Evolutionary conservation across 2,329 filamentous ascomycete genomes (phyloP), one percentile per base, ranked within the genome.

Genomic region (Achaetomium macrosporum): DNA sequence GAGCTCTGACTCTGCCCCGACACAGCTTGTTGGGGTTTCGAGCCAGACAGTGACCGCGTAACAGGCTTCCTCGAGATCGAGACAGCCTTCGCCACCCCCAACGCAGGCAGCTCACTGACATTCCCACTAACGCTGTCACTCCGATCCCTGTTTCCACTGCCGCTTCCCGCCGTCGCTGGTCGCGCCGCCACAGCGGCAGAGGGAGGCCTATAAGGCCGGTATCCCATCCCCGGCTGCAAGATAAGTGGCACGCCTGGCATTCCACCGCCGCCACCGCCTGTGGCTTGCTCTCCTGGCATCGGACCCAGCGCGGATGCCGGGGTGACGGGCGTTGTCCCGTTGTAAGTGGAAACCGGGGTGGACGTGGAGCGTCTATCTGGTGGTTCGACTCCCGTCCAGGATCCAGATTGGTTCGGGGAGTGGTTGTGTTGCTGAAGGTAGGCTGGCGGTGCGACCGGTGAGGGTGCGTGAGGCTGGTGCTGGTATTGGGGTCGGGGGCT

Each of bases 151-250:
- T 29, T 29, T 6, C 16, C 29, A 19, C 30, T 37, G 20, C 16
- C 29, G 29, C 16, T 20, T 3, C 17, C 47, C 8, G 8, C 31
- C 33, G n/a, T 35, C 36, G 35, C 31, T 25, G 25, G 25, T 7
- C 25, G 25, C 25, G 4, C 25, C 25, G 25, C 4, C 25, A 4
- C 25, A 25, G 25, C 37, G n/a, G 46, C 37, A 2, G 42, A 42
- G 7, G 41, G 51, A 9, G 57, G 51, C 11, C 54, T 19, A n/a
- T 52, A 56, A 8, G 52, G 51, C 42, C 51, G 17, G 29, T 56
- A 48, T 5, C 56, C 56, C 56, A 56, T 51, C 2, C 50, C 57
- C 5, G 57, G 55, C 36, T 57, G 55, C 47, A 59, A 19, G 9
- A 43, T 33, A 4, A 59, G 42, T 35, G 57, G 57, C n/a, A 57